phyloP scores from a whole-genome alignment of 768 basidiomycete species.

The Boletus pseudo-olivaceus region DNA sequence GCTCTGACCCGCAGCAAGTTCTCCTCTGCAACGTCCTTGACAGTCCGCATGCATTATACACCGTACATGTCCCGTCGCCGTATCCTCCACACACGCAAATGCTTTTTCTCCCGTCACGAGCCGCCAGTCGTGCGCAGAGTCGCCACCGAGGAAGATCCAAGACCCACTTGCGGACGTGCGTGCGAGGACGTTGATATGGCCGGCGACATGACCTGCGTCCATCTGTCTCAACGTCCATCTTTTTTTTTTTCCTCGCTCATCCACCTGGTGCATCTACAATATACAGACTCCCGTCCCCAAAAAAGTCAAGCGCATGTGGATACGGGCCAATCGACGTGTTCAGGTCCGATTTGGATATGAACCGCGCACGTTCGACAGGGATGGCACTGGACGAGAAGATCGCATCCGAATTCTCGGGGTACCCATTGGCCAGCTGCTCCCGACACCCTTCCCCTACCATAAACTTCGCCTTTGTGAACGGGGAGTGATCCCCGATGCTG shows the following conservation, averaged over 20 bases:
- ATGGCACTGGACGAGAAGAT: slow-evolving; percentile 34
- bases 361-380: slow-evolving; percentile 38
- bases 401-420: slow-evolving; percentile 39
- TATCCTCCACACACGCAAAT: slow-evolving; percentile 31
- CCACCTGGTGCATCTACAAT: slow-evolving; percentile 51
- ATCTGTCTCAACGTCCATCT: not conserved
- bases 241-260: not conserved
- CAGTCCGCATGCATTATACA: slow-evolving; percentile 43
- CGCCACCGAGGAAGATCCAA: slow-evolving; percentile 55
- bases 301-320: slow-evolving; percentile 48
- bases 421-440: slow-evolving; percentile 36
- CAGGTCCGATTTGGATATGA: slow-evolving; percentile 35
- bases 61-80: slow-evolving; percentile 24
- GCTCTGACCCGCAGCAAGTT: slow-evolving; percentile 40
- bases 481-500: slow-evolving; percentile 42
- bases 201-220: slow-evolving; percentile 43
- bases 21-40: slow-evolving; percentile 39
- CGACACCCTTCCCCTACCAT: slow-evolving; percentile 43
- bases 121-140: slow-evolving; percentile 54
- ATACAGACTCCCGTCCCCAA: slow-evolving; percentile 56
- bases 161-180: slow-evolving; percentile 51
- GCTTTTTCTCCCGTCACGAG: slow-evolving; percentile 44
- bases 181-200: slow-evolving; percentile 52
- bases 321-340: slow-evolving; percentile 45
- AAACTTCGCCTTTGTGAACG: slow-evolving; percentile 46